Percentiles rank a stretch among this genome's conserved stretches.
Evolutionary conservation across 768 basidiomycete genomes (phyloP).

Genomic region (Leucosporidium creatinivorum): DNA sequence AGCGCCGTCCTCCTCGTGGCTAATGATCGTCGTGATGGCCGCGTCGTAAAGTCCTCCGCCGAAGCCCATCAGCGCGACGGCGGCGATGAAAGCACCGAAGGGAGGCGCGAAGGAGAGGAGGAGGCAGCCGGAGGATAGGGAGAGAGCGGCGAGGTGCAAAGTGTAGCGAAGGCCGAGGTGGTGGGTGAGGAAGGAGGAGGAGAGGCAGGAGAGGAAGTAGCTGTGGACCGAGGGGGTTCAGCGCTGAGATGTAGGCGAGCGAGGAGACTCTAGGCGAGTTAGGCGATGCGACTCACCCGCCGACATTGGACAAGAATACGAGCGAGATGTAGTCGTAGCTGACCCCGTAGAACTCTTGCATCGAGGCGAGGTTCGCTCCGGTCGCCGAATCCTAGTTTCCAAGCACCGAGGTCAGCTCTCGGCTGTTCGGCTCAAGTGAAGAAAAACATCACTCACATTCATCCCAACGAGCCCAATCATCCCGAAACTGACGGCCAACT

Average conservation of each 20-base stretch:
- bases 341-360: slow-evolving; percentile 29
- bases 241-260: no score
- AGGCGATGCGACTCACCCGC: slow-evolving; percentile 11
- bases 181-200: slow-evolving; percentile 28
- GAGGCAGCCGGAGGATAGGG: slow-evolving; percentile 12
- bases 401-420: neutral
- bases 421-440: neutral
- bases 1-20: slow-evolving; percentile 23
- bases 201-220: slow-evolving; percentile 22
- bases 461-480: slow-evolving; percentile 13
- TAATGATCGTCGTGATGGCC: slow-evolving; percentile 19
- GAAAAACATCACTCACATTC: slow-evolving; percentile 1
- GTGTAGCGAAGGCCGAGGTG: slow-evolving; percentile 29
- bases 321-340: slow-evolving; percentile 28
- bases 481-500: slow-evolving; percentile 15
- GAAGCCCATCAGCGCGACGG: slow-evolving; percentile 24
- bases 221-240: neutral
- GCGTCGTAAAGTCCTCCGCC: slow-evolving; percentile 31
- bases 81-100: slow-evolving; percentile 21
- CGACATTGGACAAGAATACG: slow-evolving; percentile 29
- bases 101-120: slow-evolving; percentile 22
- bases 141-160: slow-evolving; percentile 7
- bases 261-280: no score
- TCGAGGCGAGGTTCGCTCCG: neutral
- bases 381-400: neutral